Conservation (phyloP, 1,139 yeast genomes). For the Maudiozyma humilis region DNA sequence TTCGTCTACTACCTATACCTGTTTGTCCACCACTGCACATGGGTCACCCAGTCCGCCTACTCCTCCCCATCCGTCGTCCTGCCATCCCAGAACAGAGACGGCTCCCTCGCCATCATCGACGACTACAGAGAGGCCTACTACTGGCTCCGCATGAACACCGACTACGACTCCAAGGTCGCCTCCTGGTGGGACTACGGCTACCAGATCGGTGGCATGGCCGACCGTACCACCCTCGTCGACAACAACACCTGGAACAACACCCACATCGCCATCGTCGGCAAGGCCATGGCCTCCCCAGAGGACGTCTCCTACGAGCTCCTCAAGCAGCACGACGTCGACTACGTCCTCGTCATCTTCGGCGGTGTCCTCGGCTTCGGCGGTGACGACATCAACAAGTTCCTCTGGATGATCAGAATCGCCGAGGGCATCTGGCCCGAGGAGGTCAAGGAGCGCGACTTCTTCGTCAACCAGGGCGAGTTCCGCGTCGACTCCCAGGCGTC, state of each 20-base stretch:
- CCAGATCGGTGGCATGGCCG: slow-evolving; percentile 99
- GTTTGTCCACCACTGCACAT: slow-evolving; percentile 91
- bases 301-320: slow-evolving; percentile 82
- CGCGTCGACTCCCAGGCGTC: slow-evolving; percentile 78
- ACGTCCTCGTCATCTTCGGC: slow-evolving; percentile 87
- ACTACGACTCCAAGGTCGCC: slow-evolving; percentile 92
- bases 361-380: slow-evolving; percentile 92
- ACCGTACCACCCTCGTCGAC: slow-evolving; percentile 94
- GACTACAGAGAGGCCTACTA: slow-evolving; percentile 98
- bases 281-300: slow-evolving; percentile 90
- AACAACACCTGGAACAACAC: slow-evolving; percentile 99
- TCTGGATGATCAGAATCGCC: slow-evolving; percentile 99
- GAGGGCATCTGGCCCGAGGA: slow-evolving; percentile 99
- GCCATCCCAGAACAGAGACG: slow-evolving; percentile 75
- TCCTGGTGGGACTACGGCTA: slow-evolving; percentile 99
- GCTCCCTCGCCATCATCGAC: slow-evolving; percentile 77
- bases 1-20: slow-evolving; percentile 67
- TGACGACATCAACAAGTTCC: slow-evolving; percentile 91
- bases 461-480: slow-evolving; percentile 81
- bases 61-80: slow-evolving; percentile 97
- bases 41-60: slow-evolving; percentile 94
- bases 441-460: slow-evolving; percentile 74
- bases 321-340: slow-evolving; percentile 89
- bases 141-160: slow-evolving; percentile 97
- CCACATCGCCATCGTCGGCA: slow-evolving; percentile 98